These are phyloP conservation scores for Exophiala aquamarina DNA, from an alignment of 2,329 filamentous ascomycete species.

Conservation along the genomic window DNA sequence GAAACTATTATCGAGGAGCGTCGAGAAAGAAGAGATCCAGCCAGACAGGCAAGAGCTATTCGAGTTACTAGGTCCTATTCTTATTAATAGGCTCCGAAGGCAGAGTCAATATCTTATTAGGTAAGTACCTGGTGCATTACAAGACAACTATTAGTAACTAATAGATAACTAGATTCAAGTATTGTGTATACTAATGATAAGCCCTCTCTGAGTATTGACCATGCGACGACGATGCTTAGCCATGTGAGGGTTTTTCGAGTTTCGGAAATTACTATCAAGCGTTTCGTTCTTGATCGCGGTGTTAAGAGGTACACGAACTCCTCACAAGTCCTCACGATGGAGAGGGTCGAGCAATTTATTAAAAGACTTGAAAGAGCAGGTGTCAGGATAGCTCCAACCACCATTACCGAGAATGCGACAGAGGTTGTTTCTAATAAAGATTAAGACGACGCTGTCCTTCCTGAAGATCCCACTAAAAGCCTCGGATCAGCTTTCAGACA, in stretches of 20 bases:
- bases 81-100: conserved; percentile 10
- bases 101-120: conserved; percentile 13
- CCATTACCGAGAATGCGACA: conserved; percentile 1
- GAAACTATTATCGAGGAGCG: conserved; percentile 11
- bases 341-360: conserved; percentile 12
- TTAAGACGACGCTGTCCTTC: conserved; percentile 85
- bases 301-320: conserved; percentile 4
- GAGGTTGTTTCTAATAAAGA: conserved; percentile 74
- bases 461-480: conserved; percentile 30
- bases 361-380: conserved; percentile 14
- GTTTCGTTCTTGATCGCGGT: conserved; percentile 8
- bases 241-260: conserved; percentile 11
- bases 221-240: conserved; percentile 7
- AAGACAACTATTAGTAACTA: too few relatives aligned
- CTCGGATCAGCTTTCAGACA: conserved; percentile 7
- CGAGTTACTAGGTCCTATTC: conserved; percentile 3
- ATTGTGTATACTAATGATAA: too few relatives aligned
- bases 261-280: conserved; percentile 8
- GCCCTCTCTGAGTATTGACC: too few relatives aligned
- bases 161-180: too few relatives aligned
- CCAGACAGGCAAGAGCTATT: conserved; percentile 1
- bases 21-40: conserved; percentile 7
- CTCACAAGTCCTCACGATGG: conserved; percentile 8
- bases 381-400: conserved; percentile 10
- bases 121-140: conserved; percentile 5